These are phyloP conservation scores for Pestalotiopsis sp. DNA, from an alignment of 2,329 filamentous ascomycete species.

Conservation along the genomic window DNA sequence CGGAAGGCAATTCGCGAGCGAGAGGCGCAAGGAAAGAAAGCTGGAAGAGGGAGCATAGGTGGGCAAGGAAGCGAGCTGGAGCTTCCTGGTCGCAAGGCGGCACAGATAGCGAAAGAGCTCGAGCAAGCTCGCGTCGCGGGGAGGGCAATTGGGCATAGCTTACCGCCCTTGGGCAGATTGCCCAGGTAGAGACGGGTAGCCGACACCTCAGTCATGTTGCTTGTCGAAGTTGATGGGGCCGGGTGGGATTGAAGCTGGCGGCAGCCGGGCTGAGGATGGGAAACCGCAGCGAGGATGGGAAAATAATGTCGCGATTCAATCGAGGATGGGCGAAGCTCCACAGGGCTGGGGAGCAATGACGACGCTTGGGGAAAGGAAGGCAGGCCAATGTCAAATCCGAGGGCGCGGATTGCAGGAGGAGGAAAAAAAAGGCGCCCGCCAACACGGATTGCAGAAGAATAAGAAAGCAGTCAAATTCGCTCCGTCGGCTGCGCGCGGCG, in stretches of 20 bases:
- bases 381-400: not conserved
- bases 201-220: constrained; percentile 83
- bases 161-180: constrained; percentile 96
- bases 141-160: constrained; percentile 34
- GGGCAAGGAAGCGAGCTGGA: constrained; percentile 3
- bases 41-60: not conserved
- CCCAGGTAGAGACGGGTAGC: constrained; percentile 95
- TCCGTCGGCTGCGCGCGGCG: not conserved
- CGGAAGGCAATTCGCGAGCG: not conserved
- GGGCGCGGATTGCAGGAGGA: not conserved
- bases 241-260: not conserved
- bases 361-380: not conserved
- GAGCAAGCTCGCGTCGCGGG: not conserved
- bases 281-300: not conserved
- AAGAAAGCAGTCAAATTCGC: not conserved
- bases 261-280: not conserved
- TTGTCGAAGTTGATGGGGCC: constrained; percentile 14
- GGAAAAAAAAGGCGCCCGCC: not conserved
- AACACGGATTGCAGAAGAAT: not conserved
- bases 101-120: constrained; percentile 14
- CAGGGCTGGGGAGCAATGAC: not conserved
- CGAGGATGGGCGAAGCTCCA: not conserved
- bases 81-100: constrained; percentile 12
- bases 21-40: not conserved
- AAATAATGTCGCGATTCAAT: not conserved